Base-by-base conservation (phyloP, 306 rosid species). In the Lagenaria siceraria region DNA sequence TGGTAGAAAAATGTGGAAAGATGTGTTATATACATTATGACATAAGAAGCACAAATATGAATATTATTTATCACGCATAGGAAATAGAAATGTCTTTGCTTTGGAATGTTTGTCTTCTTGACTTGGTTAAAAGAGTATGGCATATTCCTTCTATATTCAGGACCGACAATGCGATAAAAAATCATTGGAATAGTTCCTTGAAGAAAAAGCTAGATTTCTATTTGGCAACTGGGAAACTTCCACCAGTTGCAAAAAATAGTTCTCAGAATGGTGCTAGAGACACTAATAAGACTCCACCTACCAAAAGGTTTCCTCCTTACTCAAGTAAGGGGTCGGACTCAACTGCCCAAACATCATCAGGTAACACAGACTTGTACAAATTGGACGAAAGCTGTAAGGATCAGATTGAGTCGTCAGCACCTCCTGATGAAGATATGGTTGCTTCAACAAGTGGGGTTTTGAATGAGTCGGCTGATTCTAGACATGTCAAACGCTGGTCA, bases 151-250 rank as follows among this genome's bases (percentile, higher is more conserved):
- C 13, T 46, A n/a, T 55, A 14, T 82, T 84, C 91, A 95, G 99
- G 87, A 95, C 99, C 74, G 99, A 95, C 76, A 95, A 95, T 82
- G 97, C 97, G 25, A 95, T 95, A 83, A 95, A 95, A 88, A 95
- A 95, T 74, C 99, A 95, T 81, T 95, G 99, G 99, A 95, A 95
- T 88, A 95, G 99, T 86, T 95, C 99, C 83, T 88, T 95, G 82
- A 95, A 95, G 89, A 95, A 95, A 82, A 95, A 95, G 80, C 82
- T 90, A 52, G 98, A 95, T 59, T 95, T 89, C 83, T 92, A 87
- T 88, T 80, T 92, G 81, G 87, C 90, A 40, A 92, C 96, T 8
- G 99, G 99, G 78, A 88, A 84, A 76, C 97, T 95, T 89, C 99
- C 98, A 18, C 96, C 97, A 74, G 77, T 85, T 78, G 83, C 88